phyloP scores from a whole-genome alignment of 208 protist species.

The Balamuthia mandrillaris region DNA sequence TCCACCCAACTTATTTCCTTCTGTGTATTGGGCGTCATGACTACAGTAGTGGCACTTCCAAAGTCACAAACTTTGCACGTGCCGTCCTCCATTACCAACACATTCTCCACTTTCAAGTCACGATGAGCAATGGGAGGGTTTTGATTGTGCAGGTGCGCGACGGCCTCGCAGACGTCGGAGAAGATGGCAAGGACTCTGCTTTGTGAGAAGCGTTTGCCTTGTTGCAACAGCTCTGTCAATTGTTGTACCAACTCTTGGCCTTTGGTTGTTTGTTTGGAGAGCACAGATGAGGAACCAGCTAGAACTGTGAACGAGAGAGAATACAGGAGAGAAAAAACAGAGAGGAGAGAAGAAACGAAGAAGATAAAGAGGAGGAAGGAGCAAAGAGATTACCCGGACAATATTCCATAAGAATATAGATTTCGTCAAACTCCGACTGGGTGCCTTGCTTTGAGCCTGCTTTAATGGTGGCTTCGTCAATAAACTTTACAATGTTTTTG shows the following conservation, averaged over 20 bases:
- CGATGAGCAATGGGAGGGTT: conserved; percentile 90
- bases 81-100: conserved; percentile 73
- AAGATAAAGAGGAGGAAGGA: background rate
- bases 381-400: conserved; percentile 41
- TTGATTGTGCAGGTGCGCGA: conserved; percentile 87
- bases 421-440: conserved; percentile 41
- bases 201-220: conserved; percentile 72
- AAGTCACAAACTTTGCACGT: conserved; percentile 92
- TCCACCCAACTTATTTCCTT: conserved; percentile 77
- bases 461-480: conserved; percentile 27
- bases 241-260: conserved; percentile 40
- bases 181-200: conserved; percentile 85
- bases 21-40: conserved; percentile 74
- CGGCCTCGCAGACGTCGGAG: conserved; percentile 77
- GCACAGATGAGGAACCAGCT: too few relatives aligned
- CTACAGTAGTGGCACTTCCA: conserved; percentile 77
- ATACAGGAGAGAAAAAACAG: too few relatives aligned
- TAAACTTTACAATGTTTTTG: conserved; percentile 53
- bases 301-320: too few relatives aligned
- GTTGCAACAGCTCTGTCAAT: background rate
- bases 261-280: too few relatives aligned
- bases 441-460: conserved; percentile 37
- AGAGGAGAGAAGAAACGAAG: too few relatives aligned
- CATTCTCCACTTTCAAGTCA: conserved; percentile 88
- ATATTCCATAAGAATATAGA: conserved; percentile 62